Evolutionary conservation across 164 flowering plant genomes (phyloP).

Genomic region (Magnolia kwangsiensis): DNA sequence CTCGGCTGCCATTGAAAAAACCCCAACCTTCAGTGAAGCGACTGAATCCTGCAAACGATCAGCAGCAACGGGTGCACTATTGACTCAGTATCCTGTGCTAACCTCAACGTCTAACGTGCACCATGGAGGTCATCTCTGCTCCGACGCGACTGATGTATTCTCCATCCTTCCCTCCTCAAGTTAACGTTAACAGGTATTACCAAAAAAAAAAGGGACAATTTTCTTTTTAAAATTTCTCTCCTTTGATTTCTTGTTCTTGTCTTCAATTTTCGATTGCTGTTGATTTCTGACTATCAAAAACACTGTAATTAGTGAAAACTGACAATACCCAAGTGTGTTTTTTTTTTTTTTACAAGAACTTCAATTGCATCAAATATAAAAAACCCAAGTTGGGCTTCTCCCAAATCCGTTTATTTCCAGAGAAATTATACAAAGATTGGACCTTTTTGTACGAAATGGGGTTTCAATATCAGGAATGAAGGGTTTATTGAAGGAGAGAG

Average conservation of each 20-base stretch:
- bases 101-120: neutral
- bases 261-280: neutral
- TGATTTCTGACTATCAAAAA: neutral
- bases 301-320: neutral
- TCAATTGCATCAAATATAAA: slow-evolving; percentile 12
- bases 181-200: neutral
- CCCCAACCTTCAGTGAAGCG: no score
- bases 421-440: slow-evolving; percentile 19
- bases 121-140: neutral
- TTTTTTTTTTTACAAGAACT: neutral
- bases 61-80: no score
- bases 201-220: neutral
- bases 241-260: neutral
- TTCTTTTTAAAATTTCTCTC: neutral
- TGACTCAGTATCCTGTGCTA: neutral
- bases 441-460: slow-evolving; percentile 17
- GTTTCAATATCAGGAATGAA: slow-evolving; percentile 31
- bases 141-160: neutral
- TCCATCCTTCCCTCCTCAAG: neutral
- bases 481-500: slow-evolving; percentile 15
- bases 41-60: no score
- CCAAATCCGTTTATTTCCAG: slow-evolving; percentile 27
- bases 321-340: no score
- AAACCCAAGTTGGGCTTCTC: slow-evolving; percentile 26
- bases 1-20: no score